Evolutionary conservation across 2,329 filamentous ascomycete genomes (phyloP).

Genomic region (Neonectria coccinea): DNA sequence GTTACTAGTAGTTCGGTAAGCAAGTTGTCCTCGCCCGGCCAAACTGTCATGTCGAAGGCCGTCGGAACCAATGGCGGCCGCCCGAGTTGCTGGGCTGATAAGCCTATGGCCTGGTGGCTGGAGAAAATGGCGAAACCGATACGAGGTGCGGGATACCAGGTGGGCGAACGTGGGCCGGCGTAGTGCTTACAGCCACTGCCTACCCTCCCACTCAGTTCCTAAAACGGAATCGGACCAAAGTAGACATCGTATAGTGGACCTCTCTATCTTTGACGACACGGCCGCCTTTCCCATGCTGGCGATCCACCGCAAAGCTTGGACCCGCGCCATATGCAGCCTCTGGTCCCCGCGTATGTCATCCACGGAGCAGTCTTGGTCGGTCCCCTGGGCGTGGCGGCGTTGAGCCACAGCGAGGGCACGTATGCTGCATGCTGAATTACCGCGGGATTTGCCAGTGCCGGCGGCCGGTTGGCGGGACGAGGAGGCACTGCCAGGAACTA

Average conservation of each 20-base stretch:
- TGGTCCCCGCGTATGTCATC: slow-evolving; percentile 34
- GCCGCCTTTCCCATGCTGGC: slow-evolving; percentile 27
- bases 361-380: slow-evolving; percentile 3
- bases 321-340: slow-evolving; percentile 36
- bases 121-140: slow-evolving; percentile 45
- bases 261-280: slow-evolving; percentile 34
- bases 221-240: slow-evolving; percentile 34
- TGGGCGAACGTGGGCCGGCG: slow-evolving; percentile 38
- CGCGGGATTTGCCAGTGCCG: slow-evolving; percentile 7
- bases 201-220: slow-evolving; percentile 35
- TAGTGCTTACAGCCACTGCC: slow-evolving; percentile 43
- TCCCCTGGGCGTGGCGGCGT: slow-evolving; percentile 23
- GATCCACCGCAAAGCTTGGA: slow-evolving; percentile 30
- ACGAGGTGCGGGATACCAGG: slow-evolving; percentile 42
- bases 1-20: slow-evolving; percentile 7
- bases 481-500: slow-evolving; percentile 37
- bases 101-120: slow-evolving; percentile 38
- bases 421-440: slow-evolving; percentile 23
- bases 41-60: slow-evolving; percentile 34
- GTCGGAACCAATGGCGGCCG: slow-evolving; percentile 39
- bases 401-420: slow-evolving; percentile 17
- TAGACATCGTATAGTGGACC: slow-evolving; percentile 30
- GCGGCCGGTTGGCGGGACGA: slow-evolving; percentile 2
- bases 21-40: slow-evolving; percentile 15
- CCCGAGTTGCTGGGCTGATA: slow-evolving; percentile 42